A percentile compares a stretch with the other conserved stretches of the same genome.
phyloP scores from a whole-genome alignment of 2,329 filamentous ascomycete species.

The Alternaria angustiovoidea region DNA sequence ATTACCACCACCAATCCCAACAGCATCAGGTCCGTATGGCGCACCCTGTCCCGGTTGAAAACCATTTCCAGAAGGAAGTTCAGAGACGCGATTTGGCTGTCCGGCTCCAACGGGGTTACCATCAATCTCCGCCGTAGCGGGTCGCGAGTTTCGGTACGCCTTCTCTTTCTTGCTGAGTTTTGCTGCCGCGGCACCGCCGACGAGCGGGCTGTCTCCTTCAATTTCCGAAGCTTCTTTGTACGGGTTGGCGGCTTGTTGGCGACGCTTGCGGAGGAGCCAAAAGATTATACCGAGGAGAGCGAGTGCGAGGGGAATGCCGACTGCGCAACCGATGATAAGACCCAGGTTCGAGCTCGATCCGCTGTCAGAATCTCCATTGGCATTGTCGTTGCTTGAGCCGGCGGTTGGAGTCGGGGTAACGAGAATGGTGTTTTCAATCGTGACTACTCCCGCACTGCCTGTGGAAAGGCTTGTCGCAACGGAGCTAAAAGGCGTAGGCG shows the following conservation, averaged over 20 bases:
- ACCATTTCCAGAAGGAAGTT: conserved; percentile 39
- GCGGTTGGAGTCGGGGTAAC: conserved; percentile 24
- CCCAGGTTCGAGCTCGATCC: conserved; percentile 33
- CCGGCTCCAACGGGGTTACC: conserved; percentile 40
- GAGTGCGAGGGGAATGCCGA: conserved; percentile 47
- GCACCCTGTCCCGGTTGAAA: conserved; percentile 35
- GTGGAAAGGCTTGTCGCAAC: conserved; percentile 34
- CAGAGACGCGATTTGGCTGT: conserved; percentile 40
- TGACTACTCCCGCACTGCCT: conserved; percentile 34
- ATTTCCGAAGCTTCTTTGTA: conserved; percentile 28
- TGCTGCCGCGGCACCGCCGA: conserved; percentile 32
- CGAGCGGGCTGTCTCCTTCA: conserved; percentile 28
- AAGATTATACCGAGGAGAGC: conserved; percentile 40
- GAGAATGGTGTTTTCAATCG: conserved; percentile 29
- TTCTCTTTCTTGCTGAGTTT: conserved; percentile 32
- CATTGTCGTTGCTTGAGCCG: neutral
- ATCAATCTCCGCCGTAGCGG: conserved; percentile 39
- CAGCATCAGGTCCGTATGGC: conserved; percentile 39
- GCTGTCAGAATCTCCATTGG: conserved; percentile 5
- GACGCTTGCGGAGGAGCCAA: conserved; percentile 46
- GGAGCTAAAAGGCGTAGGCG: conserved; percentile 33
- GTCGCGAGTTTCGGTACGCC: conserved; percentile 20
- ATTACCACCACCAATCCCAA: conserved; percentile 41
- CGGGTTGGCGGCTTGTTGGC: conserved; percentile 27
- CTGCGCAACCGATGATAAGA: conserved; percentile 47